Base-by-base conservation (phyloP, 164 flowering plant genomes). In the Tinospora cordifolia region DNA sequence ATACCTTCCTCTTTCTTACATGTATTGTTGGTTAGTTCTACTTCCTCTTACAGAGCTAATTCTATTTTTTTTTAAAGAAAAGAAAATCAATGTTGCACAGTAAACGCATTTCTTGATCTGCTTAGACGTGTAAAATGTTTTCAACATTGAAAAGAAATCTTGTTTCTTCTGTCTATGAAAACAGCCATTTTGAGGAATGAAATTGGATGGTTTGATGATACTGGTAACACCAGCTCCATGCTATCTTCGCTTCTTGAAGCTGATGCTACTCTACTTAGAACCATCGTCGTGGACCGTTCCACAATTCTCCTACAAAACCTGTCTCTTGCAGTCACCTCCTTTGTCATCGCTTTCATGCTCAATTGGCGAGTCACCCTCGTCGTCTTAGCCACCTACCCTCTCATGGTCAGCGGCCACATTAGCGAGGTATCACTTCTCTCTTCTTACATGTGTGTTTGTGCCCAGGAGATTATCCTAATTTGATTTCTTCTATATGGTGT, bases 281-380 rank as follows among this genome's bases (percentile, higher is more conserved):
- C 87, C 6, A 84, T 92, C 17, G 92, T 90, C 1, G 99, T 90
- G n/a, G 99, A 94, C 72, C 86, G 97, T 0, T 70, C 88, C n/a
- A 80, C 95, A 24, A 90, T 92, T 65, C 88, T 94, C 6, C 25
- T 92, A 49, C 93, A 88, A 80, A 94, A 94, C 71, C 51, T 86
- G 0, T 86, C 91, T 10, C 69, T 90, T 41, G 77, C 85, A 9
- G 76, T 81, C 49, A 81, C 97, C 62, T 83, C 98, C 34, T 94
- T 92, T 67, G 69, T 86, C 71, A 90, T 94, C 22, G 87, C 90
- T 51, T 92, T 90, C 85, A 83, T 89, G 62, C 75, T 94, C 80
- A 92, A 94, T 84, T 94, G 99, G 99, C 82, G 97, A 67, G 75
- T 94, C 69, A 84, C 99, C 2, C 89, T 90, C 6, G 89, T 94